These are phyloP conservation scores for Cynanchum wilfordii DNA, from an alignment of 257 asterid species.

Conservation along the genomic window DNA sequence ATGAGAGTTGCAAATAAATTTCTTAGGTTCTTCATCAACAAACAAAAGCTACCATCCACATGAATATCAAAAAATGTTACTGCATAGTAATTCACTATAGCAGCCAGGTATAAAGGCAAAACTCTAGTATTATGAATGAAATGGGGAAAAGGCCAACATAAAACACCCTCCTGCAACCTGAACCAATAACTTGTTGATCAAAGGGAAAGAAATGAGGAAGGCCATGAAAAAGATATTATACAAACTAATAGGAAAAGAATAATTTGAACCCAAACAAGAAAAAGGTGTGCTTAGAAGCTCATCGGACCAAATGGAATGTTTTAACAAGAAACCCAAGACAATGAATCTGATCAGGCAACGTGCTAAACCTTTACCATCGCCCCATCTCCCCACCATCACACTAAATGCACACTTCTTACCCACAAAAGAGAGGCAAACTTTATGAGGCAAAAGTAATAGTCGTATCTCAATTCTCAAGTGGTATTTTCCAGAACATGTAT, in stretches of 20 bases:
- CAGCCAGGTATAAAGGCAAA: neutral
- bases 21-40: too few relatives aligned
- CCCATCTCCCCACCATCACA: neutral
- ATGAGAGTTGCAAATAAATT: neutral
- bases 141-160: neutral
- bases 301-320: neutral
- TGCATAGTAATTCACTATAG: neutral
- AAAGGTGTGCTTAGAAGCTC: neutral
- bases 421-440: neutral
- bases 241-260: neutral
- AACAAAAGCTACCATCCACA: neutral
- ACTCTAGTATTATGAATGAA: neutral
- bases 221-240: neutral
- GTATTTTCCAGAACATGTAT: neutral
- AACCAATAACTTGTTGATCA: neutral
- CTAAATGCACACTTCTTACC: neutral
- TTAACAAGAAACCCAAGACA: neutral
- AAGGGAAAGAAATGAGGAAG: neutral
- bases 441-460: neutral
- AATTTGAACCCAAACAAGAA: slow-evolving; percentile 1
- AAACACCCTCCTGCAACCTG: neutral
- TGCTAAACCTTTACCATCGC: neutral
- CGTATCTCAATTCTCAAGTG: neutral
- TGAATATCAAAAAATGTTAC: neutral
- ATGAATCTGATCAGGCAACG: neutral